Percentiles rank a stretch among this genome's conserved stretches.
These are phyloP conservation scores for Spinellus fusiger DNA, from an alignment of 192 early-diverging fungal genomes.

Conservation along the genomic window DNA sequence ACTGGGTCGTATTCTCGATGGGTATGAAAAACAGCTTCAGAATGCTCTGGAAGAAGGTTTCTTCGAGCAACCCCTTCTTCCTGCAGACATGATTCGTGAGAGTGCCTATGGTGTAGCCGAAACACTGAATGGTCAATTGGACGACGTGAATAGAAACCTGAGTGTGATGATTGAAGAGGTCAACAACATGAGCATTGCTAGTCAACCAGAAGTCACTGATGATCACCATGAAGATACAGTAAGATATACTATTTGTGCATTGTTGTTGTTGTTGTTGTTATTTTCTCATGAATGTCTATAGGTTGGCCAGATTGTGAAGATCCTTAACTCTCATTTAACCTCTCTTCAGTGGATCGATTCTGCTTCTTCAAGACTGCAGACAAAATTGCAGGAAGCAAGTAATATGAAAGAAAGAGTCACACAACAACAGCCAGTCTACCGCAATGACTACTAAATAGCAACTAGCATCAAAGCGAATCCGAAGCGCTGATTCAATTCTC, in stretches of 20 bases:
- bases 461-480: background rate
- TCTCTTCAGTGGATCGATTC: conserved; percentile 92
- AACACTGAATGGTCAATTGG: conserved; percentile 80
- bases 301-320: conserved; percentile 74
- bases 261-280: background rate
- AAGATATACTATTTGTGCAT: background rate
- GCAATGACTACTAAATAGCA: background rate
- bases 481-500: too few relatives aligned
- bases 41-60: conserved; percentile 41
- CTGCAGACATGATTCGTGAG: conserved; percentile 83
- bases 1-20: conserved; percentile 67
- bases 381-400: conserved; percentile 49
- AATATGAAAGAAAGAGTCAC: conserved; percentile 32
- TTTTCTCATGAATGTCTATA: conserved; percentile 6
- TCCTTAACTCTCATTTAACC: conserved; percentile 87
- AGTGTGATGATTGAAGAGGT: conserved; percentile 81
- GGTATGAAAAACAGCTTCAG: conserved; percentile 71
- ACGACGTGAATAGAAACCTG: conserved; percentile 77
- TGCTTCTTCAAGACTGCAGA: conserved; percentile 48
- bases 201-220: conserved; percentile 25
- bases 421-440: conserved; percentile 6
- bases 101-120: conserved; percentile 82
- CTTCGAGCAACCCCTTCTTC: conserved; percentile 36
- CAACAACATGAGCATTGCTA: conserved; percentile 52
- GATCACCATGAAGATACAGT: conserved; percentile 36